phyloP scores from a whole-genome alignment of 2,329 filamentous ascomycete species.

The Sporothrix sp. region DNA sequence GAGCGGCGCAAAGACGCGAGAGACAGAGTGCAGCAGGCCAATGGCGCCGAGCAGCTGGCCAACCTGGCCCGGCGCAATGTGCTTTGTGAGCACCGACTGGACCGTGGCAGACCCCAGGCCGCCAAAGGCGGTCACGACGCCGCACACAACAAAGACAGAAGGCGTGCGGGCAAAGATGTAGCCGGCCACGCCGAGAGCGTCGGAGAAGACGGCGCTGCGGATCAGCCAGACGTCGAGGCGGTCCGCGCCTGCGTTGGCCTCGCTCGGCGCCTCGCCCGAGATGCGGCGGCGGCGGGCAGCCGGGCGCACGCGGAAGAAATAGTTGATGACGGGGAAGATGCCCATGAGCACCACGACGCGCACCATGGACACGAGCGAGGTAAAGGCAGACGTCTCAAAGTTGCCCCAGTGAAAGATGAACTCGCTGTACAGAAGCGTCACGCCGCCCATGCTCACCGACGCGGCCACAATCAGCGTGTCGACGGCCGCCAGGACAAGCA shows the following conservation, averaged over 20 bases:
- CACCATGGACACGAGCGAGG: slow-evolving; percentile 67
- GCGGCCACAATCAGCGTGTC: slow-evolving; percentile 77
- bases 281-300: slow-evolving; percentile 33
- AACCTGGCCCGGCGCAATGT: slow-evolving; percentile 71
- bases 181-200: slow-evolving; percentile 64
- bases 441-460: slow-evolving; percentile 69
- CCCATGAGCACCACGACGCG: slow-evolving; percentile 68
- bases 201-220: slow-evolving; percentile 63
- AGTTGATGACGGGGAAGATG: slow-evolving; percentile 66
- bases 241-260: slow-evolving; percentile 61
- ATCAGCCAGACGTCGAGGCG: slow-evolving; percentile 68
- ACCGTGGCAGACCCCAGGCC: slow-evolving; percentile 79
- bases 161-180: slow-evolving; percentile 58
- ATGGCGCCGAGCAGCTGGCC: slow-evolving; percentile 84
- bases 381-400: slow-evolving; percentile 68
- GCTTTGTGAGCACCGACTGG: slow-evolving; percentile 79
- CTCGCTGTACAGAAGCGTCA: slow-evolving; percentile 75
- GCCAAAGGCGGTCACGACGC: slow-evolving; percentile 64
- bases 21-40: slow-evolving; percentile 74
- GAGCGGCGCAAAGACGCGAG: slow-evolving; percentile 68
- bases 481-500: slow-evolving; percentile 69
- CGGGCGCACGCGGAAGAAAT: slow-evolving; percentile 55
- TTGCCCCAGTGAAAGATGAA: slow-evolving; percentile 75
- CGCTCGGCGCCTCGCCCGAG: slow-evolving; percentile 29
- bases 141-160: slow-evolving; percentile 59